Conservation (phyloP, 2,329 filamentous ascomycete species). For the Ilyonectria robusta region DNA sequence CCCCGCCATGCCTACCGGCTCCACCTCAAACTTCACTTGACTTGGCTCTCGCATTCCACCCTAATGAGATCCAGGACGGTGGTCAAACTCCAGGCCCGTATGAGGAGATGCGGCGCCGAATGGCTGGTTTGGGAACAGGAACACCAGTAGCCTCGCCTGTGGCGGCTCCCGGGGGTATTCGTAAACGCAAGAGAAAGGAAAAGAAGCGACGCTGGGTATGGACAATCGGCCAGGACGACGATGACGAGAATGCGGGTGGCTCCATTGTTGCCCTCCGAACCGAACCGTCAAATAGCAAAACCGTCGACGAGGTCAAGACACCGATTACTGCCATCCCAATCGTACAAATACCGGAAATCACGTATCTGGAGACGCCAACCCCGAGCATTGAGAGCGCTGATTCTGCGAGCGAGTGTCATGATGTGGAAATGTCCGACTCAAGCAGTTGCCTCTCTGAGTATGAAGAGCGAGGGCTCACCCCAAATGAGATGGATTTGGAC, state of each 20-base stretch:
- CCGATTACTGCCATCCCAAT: slow-evolving; percentile 42
- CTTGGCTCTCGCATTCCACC: slow-evolving; percentile 64
- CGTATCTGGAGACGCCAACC: slow-evolving; percentile 53
- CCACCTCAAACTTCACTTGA: slow-evolving; percentile 62
- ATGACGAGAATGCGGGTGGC: slow-evolving; percentile 59
- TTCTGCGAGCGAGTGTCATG: slow-evolving; percentile 50
- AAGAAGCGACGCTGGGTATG: slow-evolving; percentile 77
- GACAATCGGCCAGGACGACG: slow-evolving; percentile 72
- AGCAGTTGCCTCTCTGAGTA: slow-evolving; percentile 54
- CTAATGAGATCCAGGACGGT: slow-evolving; percentile 70
- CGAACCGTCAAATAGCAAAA: slow-evolving; percentile 45
- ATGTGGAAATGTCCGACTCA: slow-evolving; percentile 67
- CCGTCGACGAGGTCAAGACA: slow-evolving; percentile 38
- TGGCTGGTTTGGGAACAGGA: slow-evolving; percentile 63
- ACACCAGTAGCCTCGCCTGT: slow-evolving; percentile 58
- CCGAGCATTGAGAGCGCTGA: slow-evolving; percentile 58
- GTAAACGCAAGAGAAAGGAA: slow-evolving; percentile 69
- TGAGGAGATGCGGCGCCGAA: slow-evolving; percentile 72
- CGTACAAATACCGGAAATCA: slow-evolving; percentile 33
- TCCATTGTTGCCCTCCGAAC: slow-evolving; percentile 58
- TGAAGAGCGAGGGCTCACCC: slow-evolving; percentile 50
- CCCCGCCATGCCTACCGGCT: slow-evolving; percentile 51
- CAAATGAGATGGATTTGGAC: slow-evolving; percentile 53
- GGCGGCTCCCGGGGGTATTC: slow-evolving; percentile 60
- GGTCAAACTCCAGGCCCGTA: slow-evolving; percentile 75